Conservation (phyloP, 202 grass and related monocot species). For the Saccharum hybrid region DNA sequence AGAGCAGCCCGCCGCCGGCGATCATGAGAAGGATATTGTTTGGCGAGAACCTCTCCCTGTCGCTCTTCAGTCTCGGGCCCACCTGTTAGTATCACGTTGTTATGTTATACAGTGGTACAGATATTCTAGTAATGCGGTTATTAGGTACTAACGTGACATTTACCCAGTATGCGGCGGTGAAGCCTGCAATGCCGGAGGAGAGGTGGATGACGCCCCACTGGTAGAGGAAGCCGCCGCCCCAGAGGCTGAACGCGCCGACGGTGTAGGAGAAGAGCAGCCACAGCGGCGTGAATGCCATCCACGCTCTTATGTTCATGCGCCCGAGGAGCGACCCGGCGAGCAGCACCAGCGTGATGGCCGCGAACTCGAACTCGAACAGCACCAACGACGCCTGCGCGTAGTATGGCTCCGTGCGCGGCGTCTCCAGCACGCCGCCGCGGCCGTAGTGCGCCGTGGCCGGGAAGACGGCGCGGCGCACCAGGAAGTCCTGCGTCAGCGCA, state of each 20-base stretch:
- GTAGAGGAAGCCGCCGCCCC: conserved; percentile 87
- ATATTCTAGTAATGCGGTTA: neutral
- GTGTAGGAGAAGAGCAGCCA: conserved; percentile 77
- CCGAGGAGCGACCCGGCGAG: conserved; percentile 73
- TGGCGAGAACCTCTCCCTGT: conserved; percentile 75
- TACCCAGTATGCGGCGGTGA: conserved; percentile 79
- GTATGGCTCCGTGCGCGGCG: conserved; percentile 56
- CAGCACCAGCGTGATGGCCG: conserved; percentile 70
- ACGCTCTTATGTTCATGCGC: conserved; percentile 82
- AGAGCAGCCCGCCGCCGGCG: conserved; percentile 69
- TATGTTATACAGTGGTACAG: too few relatives aligned
- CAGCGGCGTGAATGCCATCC: conserved; percentile 78
- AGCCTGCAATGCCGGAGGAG: conserved; percentile 69
- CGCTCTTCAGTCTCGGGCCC: conserved; percentile 66
- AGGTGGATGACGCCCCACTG: conserved; percentile 88
- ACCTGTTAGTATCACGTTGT: conserved; percentile 45
- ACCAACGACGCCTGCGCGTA: conserved; percentile 77
- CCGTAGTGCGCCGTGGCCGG: conserved; percentile 55
- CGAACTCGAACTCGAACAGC: conserved; percentile 72
- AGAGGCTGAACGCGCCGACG: conserved; percentile 73
- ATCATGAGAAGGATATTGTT: conserved; percentile 79
- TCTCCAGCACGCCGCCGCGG: conserved; percentile 43
- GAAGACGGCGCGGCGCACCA: conserved; percentile 45
- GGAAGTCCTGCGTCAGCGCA: conserved; percentile 54
- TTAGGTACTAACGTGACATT: neutral